Conservation (phyloP, 2,329 filamentous ascomycete genomes). For the Monosporascus sp. region DNA sequence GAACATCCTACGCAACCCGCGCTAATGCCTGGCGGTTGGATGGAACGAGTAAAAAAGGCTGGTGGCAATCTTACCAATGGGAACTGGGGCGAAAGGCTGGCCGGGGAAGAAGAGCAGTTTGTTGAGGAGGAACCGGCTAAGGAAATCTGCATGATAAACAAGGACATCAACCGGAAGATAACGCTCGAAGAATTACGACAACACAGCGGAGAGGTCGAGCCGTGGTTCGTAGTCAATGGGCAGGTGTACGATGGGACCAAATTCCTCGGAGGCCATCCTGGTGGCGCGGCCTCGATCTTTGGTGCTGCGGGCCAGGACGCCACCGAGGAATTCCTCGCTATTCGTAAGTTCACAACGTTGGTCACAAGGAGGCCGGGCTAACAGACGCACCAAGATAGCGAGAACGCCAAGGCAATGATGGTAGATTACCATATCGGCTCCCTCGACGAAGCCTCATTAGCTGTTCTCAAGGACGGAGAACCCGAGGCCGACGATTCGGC, state of each 20-base stretch:
- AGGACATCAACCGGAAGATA: conserved; percentile 57
- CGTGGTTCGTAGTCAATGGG: conserved; percentile 86
- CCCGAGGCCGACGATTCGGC: conserved; percentile 28
- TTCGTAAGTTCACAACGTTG: conserved; percentile 59
- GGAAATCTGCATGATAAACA: conserved; percentile 74
- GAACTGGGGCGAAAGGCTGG: conserved; percentile 72
- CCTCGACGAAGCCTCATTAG: conserved; percentile 56
- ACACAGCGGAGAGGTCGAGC: conserved; percentile 58
- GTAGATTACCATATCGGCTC: conserved; percentile 76
- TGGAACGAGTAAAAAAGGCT: conserved; percentile 80
- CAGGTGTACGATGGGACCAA: conserved; percentile 83
- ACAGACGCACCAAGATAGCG: conserved; percentile 59
- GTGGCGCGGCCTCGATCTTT: conserved; percentile 78
- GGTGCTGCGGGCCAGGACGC: conserved; percentile 76
- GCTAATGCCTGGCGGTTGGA: conserved; percentile 77
- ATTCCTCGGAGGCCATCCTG: conserved; percentile 79
- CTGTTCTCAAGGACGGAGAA: conserved; percentile 42
- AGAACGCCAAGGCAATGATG: conserved; percentile 92
- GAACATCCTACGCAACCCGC: conserved; percentile 85
- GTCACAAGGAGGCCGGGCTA: conserved; percentile 17
- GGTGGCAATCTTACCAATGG: conserved; percentile 78
- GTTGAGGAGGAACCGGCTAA: conserved; percentile 45
- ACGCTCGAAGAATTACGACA: conserved; percentile 65
- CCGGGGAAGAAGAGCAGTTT: conserved; percentile 40
- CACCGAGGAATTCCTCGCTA: conserved; percentile 85